A percentile compares a stretch with the other conserved stretches of the same genome.
Evolutionary conservation across 1,139 yeast species (phyloP).

Genomic region (Kurtzmaniella quercitrusa): DNA sequence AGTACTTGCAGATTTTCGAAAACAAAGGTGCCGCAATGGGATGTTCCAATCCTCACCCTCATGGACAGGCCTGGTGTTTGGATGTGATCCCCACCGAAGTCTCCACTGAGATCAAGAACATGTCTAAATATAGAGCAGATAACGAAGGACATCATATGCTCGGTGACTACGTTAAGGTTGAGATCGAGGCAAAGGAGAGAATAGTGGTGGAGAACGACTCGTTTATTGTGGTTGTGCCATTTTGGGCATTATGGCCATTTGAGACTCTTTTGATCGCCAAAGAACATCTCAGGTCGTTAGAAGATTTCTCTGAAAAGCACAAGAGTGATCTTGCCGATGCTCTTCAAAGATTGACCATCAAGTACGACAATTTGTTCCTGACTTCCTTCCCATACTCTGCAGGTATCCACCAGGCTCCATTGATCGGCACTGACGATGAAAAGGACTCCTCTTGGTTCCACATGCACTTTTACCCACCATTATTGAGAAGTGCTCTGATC

Average conservation of each 20-base stretch:
- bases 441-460: conserved; percentile 58
- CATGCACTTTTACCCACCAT: conserved; percentile 77
- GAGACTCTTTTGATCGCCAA: conserved; percentile 63
- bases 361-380: conserved; percentile 68
- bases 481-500: conserved; percentile 70
- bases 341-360: conserved; percentile 51
- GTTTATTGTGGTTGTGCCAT: conserved; percentile 70
- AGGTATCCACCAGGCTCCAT: conserved; percentile 76
- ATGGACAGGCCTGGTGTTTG: conserved; percentile 77
- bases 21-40: conserved; percentile 83
- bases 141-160: conserved; percentile 45
- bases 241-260: conserved; percentile 85
- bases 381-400: conserved; percentile 75
- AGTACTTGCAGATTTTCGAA: conserved; percentile 70
- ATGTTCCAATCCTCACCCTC: conserved; percentile 80
- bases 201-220: conserved; percentile 58
- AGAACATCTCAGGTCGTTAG: conserved; percentile 48
- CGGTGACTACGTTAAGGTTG: conserved; percentile 62
- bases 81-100: conserved; percentile 68
- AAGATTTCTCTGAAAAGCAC: conserved; percentile 47
- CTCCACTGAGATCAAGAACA: conserved; percentile 49
- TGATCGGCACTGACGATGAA: conserved; percentile 36
- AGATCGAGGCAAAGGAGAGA: conserved; percentile 47
- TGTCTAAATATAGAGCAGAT: conserved; percentile 44
- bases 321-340: conserved; percentile 54